phyloP scores from a whole-genome alignment of 495 filamentous ascomycete species.

The Hypoxylon fuscum region DNA sequence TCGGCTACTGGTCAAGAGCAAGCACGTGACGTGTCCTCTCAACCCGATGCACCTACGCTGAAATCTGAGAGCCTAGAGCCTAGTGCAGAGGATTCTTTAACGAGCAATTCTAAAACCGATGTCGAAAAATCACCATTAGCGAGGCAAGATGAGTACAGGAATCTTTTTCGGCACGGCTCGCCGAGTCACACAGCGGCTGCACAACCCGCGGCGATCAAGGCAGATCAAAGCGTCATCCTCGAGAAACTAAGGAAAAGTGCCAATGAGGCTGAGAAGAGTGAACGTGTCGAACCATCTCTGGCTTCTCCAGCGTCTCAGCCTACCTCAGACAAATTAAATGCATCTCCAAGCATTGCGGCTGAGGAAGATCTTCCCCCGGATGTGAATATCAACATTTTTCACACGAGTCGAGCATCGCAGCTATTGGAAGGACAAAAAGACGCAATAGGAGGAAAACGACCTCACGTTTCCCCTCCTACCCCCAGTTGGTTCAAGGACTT shows the following conservation, averaged over 20 bases:
- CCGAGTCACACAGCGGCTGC: slow-evolving; percentile 7
- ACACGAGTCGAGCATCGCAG: slow-evolving; percentile 45
- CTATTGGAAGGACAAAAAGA: slow-evolving; percentile 43
- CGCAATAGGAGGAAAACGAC: slow-evolving; percentile 18
- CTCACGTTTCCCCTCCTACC: slow-evolving; percentile 22
- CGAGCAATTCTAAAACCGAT: slow-evolving; percentile 4
- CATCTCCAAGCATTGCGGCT: slow-evolving; percentile 31
- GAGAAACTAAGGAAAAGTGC: slow-evolving; percentile 37
- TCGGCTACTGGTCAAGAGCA: slow-evolving; percentile 11
- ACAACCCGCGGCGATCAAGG: slow-evolving; percentile 11
- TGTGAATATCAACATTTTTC: slow-evolving; percentile 52
- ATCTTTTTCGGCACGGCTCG: slow-evolving; percentile 10
- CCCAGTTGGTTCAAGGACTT: slow-evolving; percentile 46
- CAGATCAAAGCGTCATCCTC: slow-evolving; percentile 55
- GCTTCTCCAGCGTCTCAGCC: slow-evolving; percentile 4
- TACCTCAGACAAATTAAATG: slow-evolving; percentile 17
- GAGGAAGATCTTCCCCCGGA: slow-evolving; percentile 34
- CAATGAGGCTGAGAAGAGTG: slow-evolving; percentile 21
- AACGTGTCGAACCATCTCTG: slow-evolving; percentile 5
- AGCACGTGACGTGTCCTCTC: slow-evolving; percentile 3
- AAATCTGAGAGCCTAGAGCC: slow-evolving; percentile 4
- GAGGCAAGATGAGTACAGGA: slow-evolving; percentile 10
- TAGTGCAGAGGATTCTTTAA: not conserved
- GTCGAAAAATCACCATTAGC: not conserved
- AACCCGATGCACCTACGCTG: slow-evolving; percentile 2